Conservation (phyloP, 1,139 yeast genomes). For the Debaryomycetaceae sp. region DNA sequence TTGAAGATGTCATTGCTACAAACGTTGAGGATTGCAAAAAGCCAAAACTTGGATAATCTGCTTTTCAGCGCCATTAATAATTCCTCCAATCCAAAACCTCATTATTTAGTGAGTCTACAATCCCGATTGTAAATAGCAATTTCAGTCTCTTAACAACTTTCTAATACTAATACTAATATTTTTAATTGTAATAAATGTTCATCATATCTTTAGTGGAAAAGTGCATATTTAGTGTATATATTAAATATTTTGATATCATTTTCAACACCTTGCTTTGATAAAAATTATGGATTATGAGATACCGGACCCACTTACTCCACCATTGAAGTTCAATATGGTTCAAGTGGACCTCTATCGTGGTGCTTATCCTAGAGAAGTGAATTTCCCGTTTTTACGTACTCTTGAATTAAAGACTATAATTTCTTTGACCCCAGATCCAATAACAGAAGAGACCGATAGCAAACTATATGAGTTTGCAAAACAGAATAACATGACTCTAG, state of each 20-base stretch:
- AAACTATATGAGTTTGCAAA: slow-evolving; percentile 50
- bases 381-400: slow-evolving; percentile 67
- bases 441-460: slow-evolving; percentile 52
- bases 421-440: slow-evolving; percentile 75
- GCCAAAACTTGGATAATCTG: slow-evolving; percentile 18
- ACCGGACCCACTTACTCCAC: slow-evolving; percentile 62
- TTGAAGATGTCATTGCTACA: slow-evolving; percentile 71
- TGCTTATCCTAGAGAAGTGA: slow-evolving; percentile 77
- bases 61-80: neutral
- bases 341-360: slow-evolving; percentile 77
- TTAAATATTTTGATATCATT: no score
- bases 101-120: no score
- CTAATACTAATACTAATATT: neutral
- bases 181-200: no score
- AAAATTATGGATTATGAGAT: slow-evolving; percentile 16
- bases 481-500: slow-evolving; percentile 43
- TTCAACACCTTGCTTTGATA: no score
- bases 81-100: no score
- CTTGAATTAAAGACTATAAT: slow-evolving; percentile 69
- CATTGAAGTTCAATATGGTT: slow-evolving; percentile 71
- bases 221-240: no score
- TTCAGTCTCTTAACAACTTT: neutral
- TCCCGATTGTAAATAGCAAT: neutral
- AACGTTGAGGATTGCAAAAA: slow-evolving; percentile 70
- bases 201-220: no score